Evolutionary conservation across 192 early-diverging fungal species (phyloP), one percentile per base, ranked within the genome.

Genomic region (Coemansia sp.): DNA sequence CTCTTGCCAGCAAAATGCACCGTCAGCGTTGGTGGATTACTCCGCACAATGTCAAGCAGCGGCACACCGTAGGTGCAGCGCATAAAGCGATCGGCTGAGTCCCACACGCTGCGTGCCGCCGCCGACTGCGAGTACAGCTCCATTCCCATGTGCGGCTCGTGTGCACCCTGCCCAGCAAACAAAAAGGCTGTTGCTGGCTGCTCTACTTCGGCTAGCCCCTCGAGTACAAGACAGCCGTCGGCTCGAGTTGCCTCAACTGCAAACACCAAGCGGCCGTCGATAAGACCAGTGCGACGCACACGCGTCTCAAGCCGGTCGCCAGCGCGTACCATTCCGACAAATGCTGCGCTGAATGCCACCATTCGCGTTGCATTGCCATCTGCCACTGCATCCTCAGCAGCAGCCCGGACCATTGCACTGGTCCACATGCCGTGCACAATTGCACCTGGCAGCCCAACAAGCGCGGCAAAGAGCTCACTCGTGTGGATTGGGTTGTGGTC

Each of bases 381-480:
- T 19, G 94, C 94, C 58, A 90, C 92, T 51, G 90, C 88, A 44
- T 90, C 86, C 69, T 96, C 94, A 14, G 96, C 90, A 76, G 90
- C 91, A 79, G 91, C 91, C 64, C 96, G 89, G 40, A 92, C 92
- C 2, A 92, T 87, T 12, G 96, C 96, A 62, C 87, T 90, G 20
- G 94, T 98, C 94, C 94, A 98, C 96, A 98, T 98, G 44, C 96
- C 96, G 77, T 98, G 96, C 22, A 93, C 94, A 65, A 98, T 98
- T 22, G 94, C 94, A 39, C 90, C 92, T 37, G 94, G 94, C 53
- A 98, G 87, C 43, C 86, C 82, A 17, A 91, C 94, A 11, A 92
- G 74, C 65, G 92, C 90, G 60, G 94, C 90, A 87, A 98, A 95
- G 86, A 92, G 92, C 60, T 86, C 87, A 86, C 90, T 94, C 63